Conservation (phyloP, 2,329 filamentous ascomycete genomes). For the Trichoderma polysporum region DNA sequence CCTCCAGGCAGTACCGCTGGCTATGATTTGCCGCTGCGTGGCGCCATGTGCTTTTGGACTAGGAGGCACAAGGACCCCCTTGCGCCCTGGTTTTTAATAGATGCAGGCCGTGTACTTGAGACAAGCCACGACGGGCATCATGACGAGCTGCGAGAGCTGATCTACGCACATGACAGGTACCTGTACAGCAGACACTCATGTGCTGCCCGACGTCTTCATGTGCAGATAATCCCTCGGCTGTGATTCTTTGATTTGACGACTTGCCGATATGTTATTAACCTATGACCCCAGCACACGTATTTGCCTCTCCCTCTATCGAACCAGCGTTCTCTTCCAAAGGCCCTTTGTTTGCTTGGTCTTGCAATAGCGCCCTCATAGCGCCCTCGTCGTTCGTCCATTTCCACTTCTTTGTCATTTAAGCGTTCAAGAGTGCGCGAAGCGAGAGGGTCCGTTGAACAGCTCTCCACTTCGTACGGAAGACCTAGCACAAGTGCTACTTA, state of each 20-base stretch:
- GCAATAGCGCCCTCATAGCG: slow-evolving; percentile 11
- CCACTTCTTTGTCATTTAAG: slow-evolving; percentile 12
- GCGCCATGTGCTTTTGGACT: neutral
- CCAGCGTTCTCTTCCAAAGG: neutral
- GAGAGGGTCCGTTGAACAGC: slow-evolving; percentile 1
- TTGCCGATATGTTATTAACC: neutral
- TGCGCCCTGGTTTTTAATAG: neutral
- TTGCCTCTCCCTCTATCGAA: neutral
- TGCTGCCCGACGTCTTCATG: neutral
- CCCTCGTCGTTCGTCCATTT: slow-evolving; percentile 2
- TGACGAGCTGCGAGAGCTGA: neutral
- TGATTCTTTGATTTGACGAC: slow-evolving; percentile 14
- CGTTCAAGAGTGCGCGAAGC: slow-evolving; percentile 15
- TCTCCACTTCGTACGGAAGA: slow-evolving; percentile 12
- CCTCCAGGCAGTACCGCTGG: neutral
- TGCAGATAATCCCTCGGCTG: slow-evolving; percentile 15
- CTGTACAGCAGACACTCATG: slow-evolving; percentile 9
- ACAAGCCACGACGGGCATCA: neutral
- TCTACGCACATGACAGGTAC: slow-evolving; percentile 13
- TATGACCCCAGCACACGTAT: neutral
- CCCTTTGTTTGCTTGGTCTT: neutral
- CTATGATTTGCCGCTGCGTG: slow-evolving; percentile 3
- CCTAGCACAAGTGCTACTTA: neutral
- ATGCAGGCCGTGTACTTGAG: neutral
- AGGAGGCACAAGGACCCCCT: neutral